phyloP scores from a whole-genome alignment of 2,329 filamentous ascomycete genomes.

The Fusarium proliferatum region DNA sequence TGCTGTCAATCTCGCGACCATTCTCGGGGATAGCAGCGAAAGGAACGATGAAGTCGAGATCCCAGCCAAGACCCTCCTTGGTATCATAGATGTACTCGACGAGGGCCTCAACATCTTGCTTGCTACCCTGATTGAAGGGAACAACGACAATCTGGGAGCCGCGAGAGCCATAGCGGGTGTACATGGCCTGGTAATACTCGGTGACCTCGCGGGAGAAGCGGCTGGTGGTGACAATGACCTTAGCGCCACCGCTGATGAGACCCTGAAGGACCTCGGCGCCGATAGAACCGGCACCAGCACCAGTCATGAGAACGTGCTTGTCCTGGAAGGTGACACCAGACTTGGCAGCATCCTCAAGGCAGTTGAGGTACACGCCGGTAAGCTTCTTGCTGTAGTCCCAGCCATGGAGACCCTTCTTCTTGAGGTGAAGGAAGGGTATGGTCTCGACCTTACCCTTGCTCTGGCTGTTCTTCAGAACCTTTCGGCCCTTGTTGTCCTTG shows the following conservation, averaged over 20 bases:
- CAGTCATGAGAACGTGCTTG: constrained; percentile 98
- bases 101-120: constrained; percentile 95
- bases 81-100: constrained; percentile 96
- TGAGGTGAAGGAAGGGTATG: constrained; percentile 96
- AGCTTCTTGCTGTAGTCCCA: constrained; percentile 99
- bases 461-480: constrained; percentile 63
- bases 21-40: constrained; percentile 99
- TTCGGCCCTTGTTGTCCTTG: constrained; percentile 78
- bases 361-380: constrained; percentile 91
- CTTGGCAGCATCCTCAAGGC: constrained; percentile 87
- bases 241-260: constrained; percentile 94
- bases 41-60: constrained; percentile 94
- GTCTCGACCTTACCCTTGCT: constrained; percentile 95
- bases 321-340: constrained; percentile 90
- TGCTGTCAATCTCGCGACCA: constrained; percentile 94
- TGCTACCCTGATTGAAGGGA: constrained; percentile 98
- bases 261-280: constrained; percentile 97
- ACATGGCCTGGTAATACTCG: constrained; percentile 99
- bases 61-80: constrained; percentile 98
- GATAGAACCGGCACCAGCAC: constrained; percentile 96
- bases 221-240: constrained; percentile 96
- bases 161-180: constrained; percentile 90
- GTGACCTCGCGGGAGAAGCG: constrained; percentile 97
- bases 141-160: constrained; percentile 98
- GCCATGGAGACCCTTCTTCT: constrained; percentile 91